Conservation (phyloP, 2,329 filamentous ascomycete genomes). For the Aspergillus chevalieri region DNA sequence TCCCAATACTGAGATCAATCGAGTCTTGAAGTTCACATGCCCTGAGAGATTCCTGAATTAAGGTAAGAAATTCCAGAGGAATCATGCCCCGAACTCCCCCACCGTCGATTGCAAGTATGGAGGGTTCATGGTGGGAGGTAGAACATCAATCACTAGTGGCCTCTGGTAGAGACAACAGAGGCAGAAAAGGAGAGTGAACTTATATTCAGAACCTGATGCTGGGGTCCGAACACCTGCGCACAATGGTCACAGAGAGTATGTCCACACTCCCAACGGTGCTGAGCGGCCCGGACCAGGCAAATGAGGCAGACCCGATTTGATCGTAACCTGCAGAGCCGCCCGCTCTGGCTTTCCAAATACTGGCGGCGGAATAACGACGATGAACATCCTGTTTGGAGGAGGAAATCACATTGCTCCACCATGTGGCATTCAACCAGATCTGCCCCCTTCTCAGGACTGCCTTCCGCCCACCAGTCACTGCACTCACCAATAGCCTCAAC, state of each 20-base stretch:
- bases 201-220: conserved; percentile 3
- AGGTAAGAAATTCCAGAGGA: conserved; percentile 7
- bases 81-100: conserved; percentile 18
- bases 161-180: conserved; percentile 11
- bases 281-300: conserved; percentile 10
- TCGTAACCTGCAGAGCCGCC: conserved; percentile 8
- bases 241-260: conserved; percentile 18
- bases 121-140: conserved; percentile 19
- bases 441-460: neutral
- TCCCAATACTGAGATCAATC: neutral
- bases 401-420: neutral
- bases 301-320: conserved; percentile 16
- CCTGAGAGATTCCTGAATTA: conserved; percentile 12
- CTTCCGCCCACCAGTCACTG: too few species aligned
- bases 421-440: neutral
- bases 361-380: conserved; percentile 1
- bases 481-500: neutral
- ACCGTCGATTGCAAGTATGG: conserved; percentile 22
- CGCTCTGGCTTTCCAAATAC: conserved; percentile 6
- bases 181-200: conserved; percentile 12
- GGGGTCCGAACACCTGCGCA: neutral
- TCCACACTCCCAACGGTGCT: conserved; percentile 14
- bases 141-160: conserved; percentile 12
- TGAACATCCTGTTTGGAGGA: neutral
- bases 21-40: conserved; percentile 5